phyloP scores from a whole-genome alignment of 2,329 filamentous ascomycete genomes.

The Arthrocladium fulminans region DNA sequence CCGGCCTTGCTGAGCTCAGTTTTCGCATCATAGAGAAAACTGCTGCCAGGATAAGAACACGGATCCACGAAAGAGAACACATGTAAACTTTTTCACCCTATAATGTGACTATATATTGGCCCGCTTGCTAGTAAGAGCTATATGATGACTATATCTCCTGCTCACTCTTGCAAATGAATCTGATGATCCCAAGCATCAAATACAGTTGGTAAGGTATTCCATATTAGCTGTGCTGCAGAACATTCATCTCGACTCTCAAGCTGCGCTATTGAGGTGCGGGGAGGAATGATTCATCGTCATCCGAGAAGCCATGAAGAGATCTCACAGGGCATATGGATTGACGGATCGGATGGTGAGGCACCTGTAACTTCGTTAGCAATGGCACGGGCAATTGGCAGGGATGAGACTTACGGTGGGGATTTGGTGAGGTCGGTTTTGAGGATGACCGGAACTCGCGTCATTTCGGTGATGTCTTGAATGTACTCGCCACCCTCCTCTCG shows the following conservation, averaged over 20 bases:
- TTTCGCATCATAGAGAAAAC: too few relatives aligned
- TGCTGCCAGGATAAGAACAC: background rate
- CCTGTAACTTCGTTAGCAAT: constrained; percentile 28
- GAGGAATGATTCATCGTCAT: background rate
- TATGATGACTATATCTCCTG: background rate
- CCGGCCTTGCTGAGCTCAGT: too few relatives aligned
- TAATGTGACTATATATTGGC: background rate
- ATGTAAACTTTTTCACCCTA: background rate
- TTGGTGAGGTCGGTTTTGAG: constrained; percentile 96
- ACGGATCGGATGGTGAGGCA: constrained; percentile 44
- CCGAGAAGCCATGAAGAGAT: background rate
- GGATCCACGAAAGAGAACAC: background rate
- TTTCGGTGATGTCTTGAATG: constrained; percentile 96
- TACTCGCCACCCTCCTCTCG: constrained; percentile 89
- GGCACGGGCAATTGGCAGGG: constrained; percentile 2
- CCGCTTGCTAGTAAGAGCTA: background rate
- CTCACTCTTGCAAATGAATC: background rate
- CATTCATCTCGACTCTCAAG: background rate
- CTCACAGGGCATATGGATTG: constrained; percentile 43
- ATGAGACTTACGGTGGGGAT: constrained; percentile 86
- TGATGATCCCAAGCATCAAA: background rate
- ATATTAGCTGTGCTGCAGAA: background rate
- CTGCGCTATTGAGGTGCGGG: background rate
- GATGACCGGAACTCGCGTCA: constrained; percentile 95
- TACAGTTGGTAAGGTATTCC: background rate